Percentiles rank a stretch among this genome's conserved stretches.
phyloP scores from a whole-genome alignment of 2,329 filamentous ascomycete genomes.

The Dactylellina drechsleri region DNA sequence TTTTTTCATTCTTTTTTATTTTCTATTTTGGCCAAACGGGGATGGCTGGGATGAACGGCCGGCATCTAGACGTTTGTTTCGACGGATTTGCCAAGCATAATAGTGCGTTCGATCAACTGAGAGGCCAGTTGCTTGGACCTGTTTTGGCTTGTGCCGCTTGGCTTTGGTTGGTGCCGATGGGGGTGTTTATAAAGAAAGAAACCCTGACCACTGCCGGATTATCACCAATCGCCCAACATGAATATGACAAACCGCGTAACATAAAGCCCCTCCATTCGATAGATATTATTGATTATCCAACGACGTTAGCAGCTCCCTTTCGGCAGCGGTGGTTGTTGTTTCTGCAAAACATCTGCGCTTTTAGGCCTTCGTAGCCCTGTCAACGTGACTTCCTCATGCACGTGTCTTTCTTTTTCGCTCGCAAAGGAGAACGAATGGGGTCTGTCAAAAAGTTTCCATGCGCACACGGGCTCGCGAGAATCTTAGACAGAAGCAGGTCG shows the following conservation, averaged over 20 bases:
- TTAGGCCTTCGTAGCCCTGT: conserved; percentile 13
- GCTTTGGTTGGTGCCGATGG: conserved; percentile 26
- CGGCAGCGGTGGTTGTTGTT: conserved; percentile 42
- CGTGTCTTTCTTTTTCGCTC: conserved; percentile 25
- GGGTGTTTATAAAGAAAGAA: background rate
- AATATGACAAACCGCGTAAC: conserved; percentile 16
- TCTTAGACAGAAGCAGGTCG: conserved; percentile 26
- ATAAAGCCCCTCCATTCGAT: conserved; percentile 14
- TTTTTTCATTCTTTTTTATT: conserved; percentile 9
- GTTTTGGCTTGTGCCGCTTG: conserved; percentile 31
- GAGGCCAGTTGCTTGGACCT: conserved; percentile 15
- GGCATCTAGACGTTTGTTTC: conserved; percentile 15
- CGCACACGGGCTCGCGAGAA: conserved; percentile 40
- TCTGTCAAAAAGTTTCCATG: conserved; percentile 31
- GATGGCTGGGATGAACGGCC: conserved; percentile 37
- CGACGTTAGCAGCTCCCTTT: conserved; percentile 26
- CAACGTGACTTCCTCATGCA: conserved; percentile 51
- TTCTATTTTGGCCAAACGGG: conserved; percentile 12
- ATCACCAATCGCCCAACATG: conserved; percentile 35
- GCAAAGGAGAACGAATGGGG: conserved; percentile 33
- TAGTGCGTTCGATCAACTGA: conserved; percentile 8
- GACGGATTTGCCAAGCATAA: conserved; percentile 6
- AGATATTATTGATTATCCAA: conserved; percentile 4
- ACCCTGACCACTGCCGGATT: background rate
- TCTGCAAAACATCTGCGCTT: conserved; percentile 20